phyloP scores from a whole-genome alignment of 2,329 filamentous ascomycete species.

The Arthroderma sp. region DNA sequence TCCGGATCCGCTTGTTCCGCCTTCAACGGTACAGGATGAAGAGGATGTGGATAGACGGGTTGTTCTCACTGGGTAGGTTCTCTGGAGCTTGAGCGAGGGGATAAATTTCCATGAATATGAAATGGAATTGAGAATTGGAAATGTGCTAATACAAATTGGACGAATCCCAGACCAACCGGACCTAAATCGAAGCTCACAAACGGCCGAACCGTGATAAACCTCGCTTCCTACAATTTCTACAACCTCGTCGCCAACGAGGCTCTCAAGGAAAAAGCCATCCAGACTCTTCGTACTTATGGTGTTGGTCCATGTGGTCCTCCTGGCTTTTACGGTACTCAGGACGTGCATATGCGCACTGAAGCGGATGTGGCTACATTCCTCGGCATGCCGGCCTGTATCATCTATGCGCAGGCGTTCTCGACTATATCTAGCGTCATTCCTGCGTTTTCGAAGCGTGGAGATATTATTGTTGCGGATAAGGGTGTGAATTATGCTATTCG shows the following conservation, averaged over 20 bases:
- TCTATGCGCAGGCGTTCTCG: conserved; percentile 92
- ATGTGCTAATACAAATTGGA: too few species aligned
- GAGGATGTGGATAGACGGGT: conserved; percentile 72
- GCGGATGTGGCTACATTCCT: conserved; percentile 83
- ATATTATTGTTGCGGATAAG: conserved; percentile 91
- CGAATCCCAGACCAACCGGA: conserved; percentile 56
- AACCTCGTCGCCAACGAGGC: conserved; percentile 89
- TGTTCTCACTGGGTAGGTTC: conserved; percentile 67
- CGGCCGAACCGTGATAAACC: conserved; percentile 81
- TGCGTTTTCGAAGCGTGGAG: conserved; percentile 89
- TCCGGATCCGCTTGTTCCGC: conserved; percentile 75
- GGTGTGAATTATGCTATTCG: conserved; percentile 88
- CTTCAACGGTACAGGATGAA: conserved; percentile 62
- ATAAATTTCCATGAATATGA: too few species aligned
- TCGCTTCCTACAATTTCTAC: conserved; percentile 94
- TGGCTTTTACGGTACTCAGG: conserved; percentile 95
- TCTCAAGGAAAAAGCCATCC: conserved; percentile 88
- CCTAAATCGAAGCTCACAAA: conserved; percentile 80
- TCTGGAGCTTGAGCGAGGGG: neutral
- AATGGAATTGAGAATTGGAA: too few species aligned
- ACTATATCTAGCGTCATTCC: conserved; percentile 96
- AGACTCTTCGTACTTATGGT: conserved; percentile 85
- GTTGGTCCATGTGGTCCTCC: conserved; percentile 94
- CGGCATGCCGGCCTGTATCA: conserved; percentile 76
- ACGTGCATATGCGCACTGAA: conserved; percentile 96